phyloP scores from a whole-genome alignment of 202 grass and related monocot genomes.

The Brachypodium distachyon region DNA sequence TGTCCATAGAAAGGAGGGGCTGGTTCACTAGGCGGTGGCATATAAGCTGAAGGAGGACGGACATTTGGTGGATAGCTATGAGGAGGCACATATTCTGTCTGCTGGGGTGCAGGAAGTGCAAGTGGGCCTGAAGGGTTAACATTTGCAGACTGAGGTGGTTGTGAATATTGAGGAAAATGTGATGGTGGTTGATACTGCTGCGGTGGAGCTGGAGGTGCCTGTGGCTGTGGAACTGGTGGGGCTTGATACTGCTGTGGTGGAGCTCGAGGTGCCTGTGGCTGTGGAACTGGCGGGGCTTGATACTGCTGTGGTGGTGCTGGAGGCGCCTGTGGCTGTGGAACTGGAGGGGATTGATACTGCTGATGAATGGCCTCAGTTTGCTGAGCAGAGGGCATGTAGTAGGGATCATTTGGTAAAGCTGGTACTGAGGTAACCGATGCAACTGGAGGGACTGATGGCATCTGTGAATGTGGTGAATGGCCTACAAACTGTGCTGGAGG shows the following conservation, averaged over 20 bases:
- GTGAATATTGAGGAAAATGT: constrained; percentile 42
- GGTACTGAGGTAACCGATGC: constrained; percentile 26
- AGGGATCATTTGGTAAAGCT: constrained; percentile 38
- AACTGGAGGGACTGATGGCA: constrained; percentile 24
- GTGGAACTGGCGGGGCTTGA: constrained; percentile 26
- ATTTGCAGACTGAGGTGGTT: constrained; percentile 35
- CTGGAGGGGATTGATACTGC: constrained; percentile 33
- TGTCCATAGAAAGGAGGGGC: constrained; percentile 57
- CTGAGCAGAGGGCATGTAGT: constrained; percentile 26
- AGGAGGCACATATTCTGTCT: constrained; percentile 42
- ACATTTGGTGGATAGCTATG: constrained; percentile 49
- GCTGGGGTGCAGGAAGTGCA: constrained; percentile 26
- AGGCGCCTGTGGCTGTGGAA: constrained; percentile 36
- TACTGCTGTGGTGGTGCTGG: constrained; percentile 33
- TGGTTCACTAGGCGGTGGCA: constrained; percentile 40
- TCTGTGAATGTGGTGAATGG: constrained; percentile 33
- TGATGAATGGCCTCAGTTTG: constrained; percentile 39
- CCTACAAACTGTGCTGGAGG: constrained; percentile 26
- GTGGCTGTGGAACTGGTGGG: constrained; percentile 34
- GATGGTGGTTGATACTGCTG: constrained; percentile 35
- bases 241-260: constrained; percentile 22
- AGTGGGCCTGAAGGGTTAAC: constrained; percentile 35
- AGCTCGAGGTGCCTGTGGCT: constrained; percentile 20
- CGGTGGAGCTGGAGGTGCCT: constrained; percentile 26
- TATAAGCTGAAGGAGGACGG: constrained; percentile 34